Conservation (phyloP, 225 moss, liverwort and hornwort species). For the Neckera pumila region DNA sequence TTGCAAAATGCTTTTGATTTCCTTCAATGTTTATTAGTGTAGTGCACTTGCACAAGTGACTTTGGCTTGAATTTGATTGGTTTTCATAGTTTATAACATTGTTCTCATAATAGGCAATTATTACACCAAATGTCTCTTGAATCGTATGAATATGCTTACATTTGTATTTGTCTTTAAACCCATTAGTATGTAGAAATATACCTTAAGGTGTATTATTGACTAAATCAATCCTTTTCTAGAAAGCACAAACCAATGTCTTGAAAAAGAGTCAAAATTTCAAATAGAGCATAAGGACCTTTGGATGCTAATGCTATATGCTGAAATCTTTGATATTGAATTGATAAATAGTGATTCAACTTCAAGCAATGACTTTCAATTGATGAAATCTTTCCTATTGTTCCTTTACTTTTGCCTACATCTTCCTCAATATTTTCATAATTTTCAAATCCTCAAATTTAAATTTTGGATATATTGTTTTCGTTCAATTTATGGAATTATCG, state of each 20-base stretch:
- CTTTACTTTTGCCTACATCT: accelerated
- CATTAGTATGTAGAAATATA: background rate
- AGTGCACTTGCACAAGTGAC: background rate
- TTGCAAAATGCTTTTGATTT: background rate
- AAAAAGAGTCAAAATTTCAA: background rate
- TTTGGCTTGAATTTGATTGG: background rate
- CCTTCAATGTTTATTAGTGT: background rate
- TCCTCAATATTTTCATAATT: background rate
- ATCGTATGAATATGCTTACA: background rate
- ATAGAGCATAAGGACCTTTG: background rate
- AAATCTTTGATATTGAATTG: background rate
- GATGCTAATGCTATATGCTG: background rate
- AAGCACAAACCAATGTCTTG: background rate
- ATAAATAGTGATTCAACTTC: background rate
- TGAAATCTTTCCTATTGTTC: background rate
- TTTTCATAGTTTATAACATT: background rate
- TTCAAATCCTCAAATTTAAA: background rate
- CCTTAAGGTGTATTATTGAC: background rate
- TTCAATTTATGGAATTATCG: background rate
- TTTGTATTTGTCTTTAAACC: background rate
- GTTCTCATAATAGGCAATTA: background rate
- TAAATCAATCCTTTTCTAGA: background rate
- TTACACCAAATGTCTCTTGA: background rate
- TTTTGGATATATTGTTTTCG: background rate
- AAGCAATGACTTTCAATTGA: background rate